Evolutionary conservation across 169 alveolate species (phyloP), one percentile per base, ranked within the genome.

Genomic region (Eimeria falciformis): DNA sequence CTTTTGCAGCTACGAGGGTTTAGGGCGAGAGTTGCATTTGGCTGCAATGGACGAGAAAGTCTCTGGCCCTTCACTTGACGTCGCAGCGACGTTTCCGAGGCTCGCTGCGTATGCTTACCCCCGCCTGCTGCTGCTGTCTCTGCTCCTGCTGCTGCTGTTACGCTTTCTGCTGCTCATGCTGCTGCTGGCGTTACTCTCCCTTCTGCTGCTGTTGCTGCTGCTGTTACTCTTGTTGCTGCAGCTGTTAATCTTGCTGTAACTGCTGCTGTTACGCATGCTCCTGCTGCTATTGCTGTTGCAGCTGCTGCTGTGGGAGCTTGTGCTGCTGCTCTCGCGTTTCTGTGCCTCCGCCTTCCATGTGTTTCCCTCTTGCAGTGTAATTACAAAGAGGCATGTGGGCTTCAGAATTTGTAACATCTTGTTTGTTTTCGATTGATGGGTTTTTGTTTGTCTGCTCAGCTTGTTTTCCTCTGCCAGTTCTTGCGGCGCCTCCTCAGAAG

Each of bases 121-220:
- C n/a, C n/a, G n/a, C n/a, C n/a, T 47, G 58, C 58, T 47, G 58
- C 58, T 47, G 58, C 58, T 47, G 58, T 47, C 14, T 6, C 58
- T 47, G 58, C 58, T 47, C 21, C 58, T 47, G n/a, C n/a, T n/a
- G n/a, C n/a, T n/a, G n/a, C n/a, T n/a, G n/a, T n/a, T n/a, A n/a
- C n/a, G n/a, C n/a, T n/a, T n/a, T n/a, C n/a, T n/a, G n/a, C n/a
- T n/a, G n/a, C n/a, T n/a, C n/a, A n/a, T n/a, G n/a, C n/a, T n/a
- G n/a, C n/a, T n/a, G n/a, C n/a, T n/a, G n/a, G n/a, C n/a, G n/a
- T n/a, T n/a, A n/a, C n/a, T n/a, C n/a, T n/a, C n/a, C n/a, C n/a
- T n/a, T n/a, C n/a, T n/a, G 58, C 58, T 47, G 58, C 58, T 47
- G 58, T 47, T 47, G 58, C 58, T 47, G 58, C n/a, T n/a, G n/a